A percentile compares a stretch with the other conserved stretches of the same genome.
Evolutionary conservation across 1,284 basidiomycete genomes (phyloP).

Genomic region (Heterobasidion occidentale): DNA sequence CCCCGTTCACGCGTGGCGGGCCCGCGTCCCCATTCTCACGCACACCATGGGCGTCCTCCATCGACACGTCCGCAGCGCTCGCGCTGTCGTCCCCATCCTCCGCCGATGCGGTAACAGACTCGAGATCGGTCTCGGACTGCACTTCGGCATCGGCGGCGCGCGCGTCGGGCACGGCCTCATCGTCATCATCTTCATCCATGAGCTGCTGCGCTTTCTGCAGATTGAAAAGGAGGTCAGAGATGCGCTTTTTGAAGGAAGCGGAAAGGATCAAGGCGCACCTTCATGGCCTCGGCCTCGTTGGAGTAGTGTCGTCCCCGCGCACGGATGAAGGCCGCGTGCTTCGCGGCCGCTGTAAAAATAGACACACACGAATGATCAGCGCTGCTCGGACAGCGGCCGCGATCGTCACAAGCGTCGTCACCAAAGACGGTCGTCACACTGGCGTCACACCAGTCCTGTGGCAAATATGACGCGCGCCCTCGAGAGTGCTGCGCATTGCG

Average conservation of each 20-base stretch:
- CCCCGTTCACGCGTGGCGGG: constrained; percentile 18
- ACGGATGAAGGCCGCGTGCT: constrained; percentile 77
- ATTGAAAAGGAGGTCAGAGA: constrained; percentile 3
- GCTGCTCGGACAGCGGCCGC: neutral
- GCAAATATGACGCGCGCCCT: no score
- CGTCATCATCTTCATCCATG: constrained; percentile 64
- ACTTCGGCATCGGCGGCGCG: no score
- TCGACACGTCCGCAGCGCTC: constrained; percentile 16
- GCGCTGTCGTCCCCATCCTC: constrained; percentile 14
- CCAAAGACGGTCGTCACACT: neutral
- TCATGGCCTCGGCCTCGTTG: constrained; percentile 90
- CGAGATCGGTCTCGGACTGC: no score
- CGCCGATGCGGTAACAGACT: neutral
- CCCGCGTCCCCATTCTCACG: constrained; percentile 1
- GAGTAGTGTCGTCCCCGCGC: constrained; percentile 84
- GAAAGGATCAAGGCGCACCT: constrained; percentile 35
- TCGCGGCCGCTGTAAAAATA: constrained; percentile 53
- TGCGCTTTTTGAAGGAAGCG: constrained; percentile 2
- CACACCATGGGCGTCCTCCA: constrained; percentile 13
- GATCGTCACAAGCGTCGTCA: neutral
- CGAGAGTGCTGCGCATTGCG: neutral
- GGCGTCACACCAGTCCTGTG: no score
- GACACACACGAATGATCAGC: constrained; percentile 1
- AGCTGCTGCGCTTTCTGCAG: constrained; percentile 55
- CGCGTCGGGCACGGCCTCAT: constrained; percentile 11